Percentiles rank a stretch among this genome's conserved stretches.
These are phyloP conservation scores for Emericellopsis cladophorae DNA, from an alignment of 2,329 filamentous ascomycete species.

Conservation along the genomic window DNA sequence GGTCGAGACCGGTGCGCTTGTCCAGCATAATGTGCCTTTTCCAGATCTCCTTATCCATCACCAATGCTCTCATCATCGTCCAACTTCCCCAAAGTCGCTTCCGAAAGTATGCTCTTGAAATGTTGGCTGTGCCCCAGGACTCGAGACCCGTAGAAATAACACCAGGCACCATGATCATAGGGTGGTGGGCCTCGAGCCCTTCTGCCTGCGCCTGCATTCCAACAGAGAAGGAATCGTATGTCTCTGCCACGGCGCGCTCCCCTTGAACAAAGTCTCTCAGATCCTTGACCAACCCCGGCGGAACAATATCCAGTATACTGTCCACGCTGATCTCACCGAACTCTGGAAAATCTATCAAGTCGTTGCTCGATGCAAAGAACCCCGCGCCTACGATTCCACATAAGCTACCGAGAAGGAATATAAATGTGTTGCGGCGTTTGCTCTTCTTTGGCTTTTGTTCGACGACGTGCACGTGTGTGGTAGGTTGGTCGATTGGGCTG, in stretches of 20 bases:
- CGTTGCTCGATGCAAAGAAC: conserved; percentile 80
- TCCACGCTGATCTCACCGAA: conserved; percentile 69
- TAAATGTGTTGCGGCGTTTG: conserved; percentile 67
- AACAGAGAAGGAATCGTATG: conserved; percentile 88
- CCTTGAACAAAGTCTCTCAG: conserved; percentile 76
- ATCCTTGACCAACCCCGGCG: conserved; percentile 74
- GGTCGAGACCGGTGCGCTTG: conserved; percentile 80
- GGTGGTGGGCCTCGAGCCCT: conserved; percentile 70
- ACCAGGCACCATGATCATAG: conserved; percentile 93
- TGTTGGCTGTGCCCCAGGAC: conserved; percentile 85
- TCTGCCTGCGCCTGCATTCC: conserved; percentile 72
- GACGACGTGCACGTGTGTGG: conserved; percentile 27
- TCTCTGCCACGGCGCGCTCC: conserved; percentile 70
- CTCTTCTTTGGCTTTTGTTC: conserved; percentile 35
- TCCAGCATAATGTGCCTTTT: conserved; percentile 97
- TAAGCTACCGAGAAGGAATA: conserved; percentile 80
- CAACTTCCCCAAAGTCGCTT: conserved; percentile 95
- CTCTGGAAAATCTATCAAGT: conserved; percentile 71
- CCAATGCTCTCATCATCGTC: conserved; percentile 95
- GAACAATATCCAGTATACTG: conserved; percentile 73
- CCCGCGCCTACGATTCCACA: conserved; percentile 81
- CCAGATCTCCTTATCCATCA: conserved; percentile 88
- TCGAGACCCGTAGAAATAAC: conserved; percentile 96
- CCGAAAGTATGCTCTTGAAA: conserved; percentile 80
- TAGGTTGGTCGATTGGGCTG: conserved; percentile 10